phyloP scores from a whole-genome alignment of 2,329 filamentous ascomycete genomes.

The Xylariales sp. region DNA sequence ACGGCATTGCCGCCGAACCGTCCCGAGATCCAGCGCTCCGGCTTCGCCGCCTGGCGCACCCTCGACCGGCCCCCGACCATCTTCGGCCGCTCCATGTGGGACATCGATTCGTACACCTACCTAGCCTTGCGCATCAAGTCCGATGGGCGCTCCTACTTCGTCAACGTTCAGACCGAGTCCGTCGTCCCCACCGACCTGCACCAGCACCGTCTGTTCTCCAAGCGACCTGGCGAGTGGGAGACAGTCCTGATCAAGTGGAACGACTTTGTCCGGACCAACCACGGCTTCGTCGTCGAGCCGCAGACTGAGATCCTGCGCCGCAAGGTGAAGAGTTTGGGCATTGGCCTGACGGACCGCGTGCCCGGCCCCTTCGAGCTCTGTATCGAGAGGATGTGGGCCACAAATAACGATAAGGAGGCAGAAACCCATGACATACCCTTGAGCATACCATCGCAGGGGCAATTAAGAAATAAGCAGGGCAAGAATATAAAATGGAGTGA shows the following conservation, averaged over 20 bases:
- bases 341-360: conserved; percentile 84
- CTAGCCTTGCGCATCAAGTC: conserved; percentile 85
- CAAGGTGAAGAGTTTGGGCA: conserved; percentile 79
- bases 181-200: conserved; percentile 94
- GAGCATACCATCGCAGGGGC: conserved; percentile 22
- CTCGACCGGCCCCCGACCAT: conserved; percentile 69
- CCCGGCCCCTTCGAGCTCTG: conserved; percentile 85
- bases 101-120: conserved; percentile 85
- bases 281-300: conserved; percentile 87
- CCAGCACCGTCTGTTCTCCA: conserved; percentile 82
- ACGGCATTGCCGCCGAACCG: conserved; percentile 73
- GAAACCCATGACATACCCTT: conserved; percentile 15
- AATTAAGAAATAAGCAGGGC: conserved; percentile 37
- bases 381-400: conserved; percentile 86
- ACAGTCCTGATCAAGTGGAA: conserved; percentile 87
- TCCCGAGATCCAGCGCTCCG: conserved; percentile 71
- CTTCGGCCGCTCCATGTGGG: conserved; percentile 84
- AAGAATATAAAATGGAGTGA: conserved; percentile 36
- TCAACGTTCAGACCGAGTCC: conserved; percentile 93
- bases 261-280: conserved; percentile 92
- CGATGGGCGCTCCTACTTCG: conserved; percentile 86
- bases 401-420: conserved; percentile 55
- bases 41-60: conserved; percentile 89
- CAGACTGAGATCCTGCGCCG: conserved; percentile 85
- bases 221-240: conserved; percentile 84